A percentile compares a stretch with the other conserved stretches of the same genome.
Evolutionary conservation across 331 rosid genomes (phyloP).

Genomic region (Quercus tomentella): DNA sequence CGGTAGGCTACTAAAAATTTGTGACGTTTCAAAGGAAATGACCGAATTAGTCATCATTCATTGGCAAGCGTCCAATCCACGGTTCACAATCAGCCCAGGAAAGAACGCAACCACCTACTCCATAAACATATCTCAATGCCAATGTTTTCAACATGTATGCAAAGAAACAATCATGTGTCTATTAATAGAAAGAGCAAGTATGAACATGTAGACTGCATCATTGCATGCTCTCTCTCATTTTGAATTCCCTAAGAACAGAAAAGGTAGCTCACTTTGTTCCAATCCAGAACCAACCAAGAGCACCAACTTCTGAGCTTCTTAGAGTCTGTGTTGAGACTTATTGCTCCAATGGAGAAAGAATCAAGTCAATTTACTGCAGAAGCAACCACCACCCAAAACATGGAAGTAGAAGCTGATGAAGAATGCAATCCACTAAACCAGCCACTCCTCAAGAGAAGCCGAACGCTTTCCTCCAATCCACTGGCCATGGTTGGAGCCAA

Average conservation of each 20-base stretch:
- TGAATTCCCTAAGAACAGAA: not conserved
- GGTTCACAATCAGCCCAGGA: too few relatives aligned
- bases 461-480: constrained; percentile 67
- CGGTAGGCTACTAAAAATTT: too few relatives aligned
- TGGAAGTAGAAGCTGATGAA: constrained; percentile 39
- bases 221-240: too few relatives aligned
- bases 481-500: constrained; percentile 80
- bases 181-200: not conserved
- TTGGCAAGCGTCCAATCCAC: too few relatives aligned
- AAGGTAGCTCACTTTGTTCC: constrained; percentile 1
- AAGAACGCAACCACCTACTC: too few relatives aligned
- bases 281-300: constrained; percentile 2
- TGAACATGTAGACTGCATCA: not conserved
- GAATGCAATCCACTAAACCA: constrained; percentile 55
- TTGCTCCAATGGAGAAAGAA: constrained; percentile 44
- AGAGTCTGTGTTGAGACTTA: constrained; percentile 1
- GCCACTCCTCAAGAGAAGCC: constrained; percentile 64
- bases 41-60: too few relatives aligned
- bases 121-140: too few relatives aligned
- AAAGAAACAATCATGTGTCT: not conserved
- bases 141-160: too few relatives aligned
- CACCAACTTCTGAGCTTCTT: not conserved
- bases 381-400: constrained; percentile 14
- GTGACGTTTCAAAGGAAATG: too few relatives aligned
- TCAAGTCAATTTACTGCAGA: constrained; percentile 8